Conservation (phyloP, 306 rosid genomes). For the Dryas octopetala region DNA sequence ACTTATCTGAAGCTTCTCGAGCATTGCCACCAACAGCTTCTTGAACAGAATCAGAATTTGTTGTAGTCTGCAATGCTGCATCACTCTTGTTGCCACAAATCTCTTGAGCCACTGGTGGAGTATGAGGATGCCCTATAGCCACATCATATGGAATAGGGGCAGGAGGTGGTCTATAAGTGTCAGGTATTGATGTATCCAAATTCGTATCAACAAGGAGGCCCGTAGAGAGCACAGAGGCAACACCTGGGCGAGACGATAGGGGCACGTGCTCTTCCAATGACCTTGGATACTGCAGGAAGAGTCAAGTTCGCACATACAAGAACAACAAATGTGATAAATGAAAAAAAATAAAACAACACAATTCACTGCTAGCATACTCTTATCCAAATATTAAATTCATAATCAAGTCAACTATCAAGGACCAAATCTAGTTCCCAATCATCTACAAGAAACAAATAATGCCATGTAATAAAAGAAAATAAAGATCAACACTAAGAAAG, state of each 20-base stretch:
- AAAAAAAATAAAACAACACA: background rate
- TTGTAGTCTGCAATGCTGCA: constrained; percentile 41
- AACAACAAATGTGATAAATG: constrained; percentile 1
- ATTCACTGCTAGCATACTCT: background rate
- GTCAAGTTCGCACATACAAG: constrained; percentile 12
- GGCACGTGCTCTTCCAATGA: constrained; percentile 81
- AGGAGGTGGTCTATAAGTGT: constrained; percentile 86
- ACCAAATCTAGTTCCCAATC: background rate
- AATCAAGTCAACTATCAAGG: background rate
- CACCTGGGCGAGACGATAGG: constrained; percentile 60
- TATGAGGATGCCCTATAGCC: constrained; percentile 48
- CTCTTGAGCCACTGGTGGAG: constrained; percentile 57
- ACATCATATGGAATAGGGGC: constrained; percentile 77
- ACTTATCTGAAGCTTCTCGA: constrained; percentile 46
- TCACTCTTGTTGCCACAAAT: constrained; percentile 51
- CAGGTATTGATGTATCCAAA: constrained; percentile 84
- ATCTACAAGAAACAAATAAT: background rate
- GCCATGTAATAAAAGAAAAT: background rate
- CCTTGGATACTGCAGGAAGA: constrained; percentile 69
- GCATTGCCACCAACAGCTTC: constrained; percentile 44
- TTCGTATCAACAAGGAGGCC: constrained; percentile 85
- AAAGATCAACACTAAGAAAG: background rate
- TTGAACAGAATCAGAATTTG: constrained; percentile 60
- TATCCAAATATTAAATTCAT: background rate
- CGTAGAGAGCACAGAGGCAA: constrained; percentile 50